Conservation (phyloP, 2,329 filamentous ascomycete species). For the Pseudovirgaria hyperparasitica region DNA sequence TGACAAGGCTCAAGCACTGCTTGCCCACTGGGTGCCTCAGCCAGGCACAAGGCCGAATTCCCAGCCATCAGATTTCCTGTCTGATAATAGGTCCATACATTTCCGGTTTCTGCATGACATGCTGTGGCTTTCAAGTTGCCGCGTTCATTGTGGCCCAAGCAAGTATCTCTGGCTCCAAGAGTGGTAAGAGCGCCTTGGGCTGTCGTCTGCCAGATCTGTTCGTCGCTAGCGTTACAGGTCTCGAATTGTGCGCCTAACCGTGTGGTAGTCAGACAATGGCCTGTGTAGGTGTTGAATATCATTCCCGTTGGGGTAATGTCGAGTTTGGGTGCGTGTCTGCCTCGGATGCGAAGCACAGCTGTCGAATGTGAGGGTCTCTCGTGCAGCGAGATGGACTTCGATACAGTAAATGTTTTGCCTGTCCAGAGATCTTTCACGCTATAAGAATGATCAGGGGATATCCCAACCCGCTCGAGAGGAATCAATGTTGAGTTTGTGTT, state of each 20-base stretch:
- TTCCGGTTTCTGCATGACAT: slow-evolving; percentile 8
- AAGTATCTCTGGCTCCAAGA: slow-evolving; percentile 21
- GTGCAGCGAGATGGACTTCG: slow-evolving; percentile 11
- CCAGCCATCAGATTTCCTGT: slow-evolving; percentile 31
- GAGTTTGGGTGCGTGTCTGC: slow-evolving; percentile 6
- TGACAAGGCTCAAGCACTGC: slow-evolving; percentile 21
- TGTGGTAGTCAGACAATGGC: slow-evolving; percentile 29
- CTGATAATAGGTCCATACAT: slow-evolving; percentile 30
- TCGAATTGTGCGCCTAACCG: slow-evolving; percentile 18
- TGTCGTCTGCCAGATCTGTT: slow-evolving; percentile 31
- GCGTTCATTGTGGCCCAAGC: slow-evolving; percentile 15
- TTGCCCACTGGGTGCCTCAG: slow-evolving; percentile 17
- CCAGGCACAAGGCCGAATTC: slow-evolving; percentile 24
- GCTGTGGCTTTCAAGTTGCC: slow-evolving; percentile 7
- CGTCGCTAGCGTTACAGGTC: slow-evolving; percentile 25
- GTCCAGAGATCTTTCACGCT: slow-evolving; percentile 33
- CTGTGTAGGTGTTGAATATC: slow-evolving; percentile 37
- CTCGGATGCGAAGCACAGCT: slow-evolving; percentile 29
- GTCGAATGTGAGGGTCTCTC: slow-evolving; percentile 28
- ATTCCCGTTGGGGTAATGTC: slow-evolving; percentile 31
- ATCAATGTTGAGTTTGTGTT: slow-evolving; percentile 16
- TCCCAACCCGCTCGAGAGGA: slow-evolving; percentile 23
- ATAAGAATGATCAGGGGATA: slow-evolving; percentile 18
- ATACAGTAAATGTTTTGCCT: slow-evolving; percentile 13
- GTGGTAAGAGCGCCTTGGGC: slow-evolving; percentile 24